Evolutionary conservation across 2,329 filamentous ascomycete species (phyloP).

Genomic region (Albifimbria verrucaria): DNA sequence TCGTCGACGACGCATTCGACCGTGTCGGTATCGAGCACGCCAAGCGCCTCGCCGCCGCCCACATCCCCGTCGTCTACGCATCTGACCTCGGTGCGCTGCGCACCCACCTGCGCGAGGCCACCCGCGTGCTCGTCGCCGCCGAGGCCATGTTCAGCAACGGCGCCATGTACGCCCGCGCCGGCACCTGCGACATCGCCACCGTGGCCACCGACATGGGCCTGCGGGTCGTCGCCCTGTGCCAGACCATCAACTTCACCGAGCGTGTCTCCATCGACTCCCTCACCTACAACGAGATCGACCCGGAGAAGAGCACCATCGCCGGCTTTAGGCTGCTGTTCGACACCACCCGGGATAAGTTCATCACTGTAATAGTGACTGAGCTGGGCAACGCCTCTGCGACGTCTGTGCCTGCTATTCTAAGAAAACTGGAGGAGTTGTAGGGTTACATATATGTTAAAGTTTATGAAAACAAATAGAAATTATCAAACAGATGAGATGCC

Average conservation of each 20-base stretch:
- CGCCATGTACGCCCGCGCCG: constrained; percentile 80
- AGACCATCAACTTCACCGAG: constrained; percentile 88
- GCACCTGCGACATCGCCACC: constrained; percentile 84
- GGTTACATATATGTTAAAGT: constrained; percentile 8
- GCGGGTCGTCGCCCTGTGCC: constrained; percentile 85
- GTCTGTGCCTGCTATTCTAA: constrained; percentile 67
- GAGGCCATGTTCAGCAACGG: constrained; percentile 97
- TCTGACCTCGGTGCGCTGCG: constrained; percentile 73
- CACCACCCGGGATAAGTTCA: constrained; percentile 81
- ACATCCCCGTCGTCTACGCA: constrained; percentile 76
- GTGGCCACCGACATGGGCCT: constrained; percentile 72
- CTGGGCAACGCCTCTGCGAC: constrained; percentile 82
- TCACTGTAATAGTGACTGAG: constrained; percentile 88
- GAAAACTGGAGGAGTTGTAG: constrained; percentile 56
- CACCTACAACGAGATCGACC: constrained; percentile 89
- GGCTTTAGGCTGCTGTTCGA: constrained; percentile 77
- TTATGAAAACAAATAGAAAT: background rate
- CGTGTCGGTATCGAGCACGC: constrained; percentile 58
- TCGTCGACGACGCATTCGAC: constrained; percentile 69
- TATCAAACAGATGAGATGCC: background rate
- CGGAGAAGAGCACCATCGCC: constrained; percentile 57
- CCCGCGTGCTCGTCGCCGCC: constrained; percentile 79
- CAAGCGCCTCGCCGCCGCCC: constrained; percentile 62
- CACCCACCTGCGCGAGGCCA: constrained; percentile 63
- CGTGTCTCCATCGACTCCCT: constrained; percentile 89